Conservation (phyloP, 352 stramenopile genomes). For the Pythium monospermum region DNA sequence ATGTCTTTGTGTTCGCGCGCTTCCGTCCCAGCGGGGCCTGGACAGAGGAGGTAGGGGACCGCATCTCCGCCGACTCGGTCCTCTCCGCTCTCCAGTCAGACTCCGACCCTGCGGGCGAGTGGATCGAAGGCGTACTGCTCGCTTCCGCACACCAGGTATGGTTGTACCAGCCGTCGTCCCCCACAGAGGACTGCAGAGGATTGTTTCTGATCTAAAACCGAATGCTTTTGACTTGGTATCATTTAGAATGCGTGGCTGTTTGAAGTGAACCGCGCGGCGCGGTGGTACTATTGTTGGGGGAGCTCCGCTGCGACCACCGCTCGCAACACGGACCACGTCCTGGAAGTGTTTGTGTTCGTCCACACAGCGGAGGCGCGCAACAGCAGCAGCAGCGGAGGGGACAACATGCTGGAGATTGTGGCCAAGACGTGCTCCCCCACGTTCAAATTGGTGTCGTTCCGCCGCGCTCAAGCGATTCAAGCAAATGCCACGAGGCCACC, state of each 20-base stretch:
- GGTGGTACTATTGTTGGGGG: conserved; percentile 19
- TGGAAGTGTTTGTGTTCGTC: conserved; percentile 8
- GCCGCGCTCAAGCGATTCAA: background rate
- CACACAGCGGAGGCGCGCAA: background rate
- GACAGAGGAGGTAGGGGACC: conserved; percentile 10
- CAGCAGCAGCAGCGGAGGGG: background rate
- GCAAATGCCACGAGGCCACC: background rate
- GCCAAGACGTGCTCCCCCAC: conserved; percentile 5
- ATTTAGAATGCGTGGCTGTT: conserved; percentile 17
- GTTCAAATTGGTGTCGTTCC: conserved; percentile 14
- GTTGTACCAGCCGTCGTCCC: too few species aligned
- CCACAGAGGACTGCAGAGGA: too few species aligned
- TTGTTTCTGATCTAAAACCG: background rate
- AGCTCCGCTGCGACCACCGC: conserved; percentile 6
- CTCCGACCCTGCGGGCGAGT: conserved; percentile 9
- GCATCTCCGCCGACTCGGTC: background rate
- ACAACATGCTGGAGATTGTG: conserved; percentile 4
- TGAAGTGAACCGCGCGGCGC: conserved; percentile 10
- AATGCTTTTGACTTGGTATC: background rate
- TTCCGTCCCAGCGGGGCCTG: conserved; percentile 28
- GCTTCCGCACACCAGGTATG: conserved; percentile 2
- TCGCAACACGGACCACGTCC: conserved; percentile 10
- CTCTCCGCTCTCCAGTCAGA: conserved; percentile 7
- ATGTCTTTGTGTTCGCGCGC: conserved; percentile 37
- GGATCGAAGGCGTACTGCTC: conserved; percentile 10